Evolutionary conservation across 1,284 basidiomycete genomes (phyloP).

Genomic region (Trichosporon inkin): DNA sequence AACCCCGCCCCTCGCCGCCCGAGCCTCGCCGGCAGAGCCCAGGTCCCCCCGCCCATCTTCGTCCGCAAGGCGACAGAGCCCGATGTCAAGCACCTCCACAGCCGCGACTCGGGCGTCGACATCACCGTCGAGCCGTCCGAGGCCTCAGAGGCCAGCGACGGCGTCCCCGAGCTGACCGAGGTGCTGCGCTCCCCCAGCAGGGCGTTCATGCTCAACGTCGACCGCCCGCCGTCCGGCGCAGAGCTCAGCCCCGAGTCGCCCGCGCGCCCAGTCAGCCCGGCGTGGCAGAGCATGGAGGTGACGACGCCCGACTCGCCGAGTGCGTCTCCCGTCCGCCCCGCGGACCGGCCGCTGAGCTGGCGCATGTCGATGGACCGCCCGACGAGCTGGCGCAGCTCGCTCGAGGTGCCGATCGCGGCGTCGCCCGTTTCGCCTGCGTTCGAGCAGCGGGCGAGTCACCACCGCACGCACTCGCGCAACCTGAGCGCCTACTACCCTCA

Average conservation of each 20-base stretch:
- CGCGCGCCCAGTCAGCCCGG: neutral
- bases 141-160: conserved; percentile 2
- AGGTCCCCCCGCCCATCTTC: conserved; percentile 13
- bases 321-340: neutral
- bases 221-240: neutral
- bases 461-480: conserved; percentile 75
- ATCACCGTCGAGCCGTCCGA: neutral
- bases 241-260: neutral
- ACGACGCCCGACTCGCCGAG: neutral
- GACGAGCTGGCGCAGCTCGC: conserved; percentile 14
- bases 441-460: conserved; percentile 31
- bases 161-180: conserved; percentile 1
- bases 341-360: neutral
- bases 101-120: neutral
- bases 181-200: conserved; percentile 2
- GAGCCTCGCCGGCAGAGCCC: neutral
- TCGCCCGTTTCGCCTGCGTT: conserved; percentile 21
- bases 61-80: conserved; percentile 12
- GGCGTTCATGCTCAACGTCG: conserved; percentile 4
- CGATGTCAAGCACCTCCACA: neutral
- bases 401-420: conserved; percentile 11
- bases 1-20: neutral
- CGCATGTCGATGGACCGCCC: conserved; percentile 8
- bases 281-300: conserved; percentile 8
- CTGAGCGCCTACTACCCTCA: conserved; percentile 84